A percentile compares a stretch with the other conserved stretches of the same genome.
phyloP scores from a whole-genome alignment of 108 stramenopile genomes.

The Craspedostauros australis region DNA sequence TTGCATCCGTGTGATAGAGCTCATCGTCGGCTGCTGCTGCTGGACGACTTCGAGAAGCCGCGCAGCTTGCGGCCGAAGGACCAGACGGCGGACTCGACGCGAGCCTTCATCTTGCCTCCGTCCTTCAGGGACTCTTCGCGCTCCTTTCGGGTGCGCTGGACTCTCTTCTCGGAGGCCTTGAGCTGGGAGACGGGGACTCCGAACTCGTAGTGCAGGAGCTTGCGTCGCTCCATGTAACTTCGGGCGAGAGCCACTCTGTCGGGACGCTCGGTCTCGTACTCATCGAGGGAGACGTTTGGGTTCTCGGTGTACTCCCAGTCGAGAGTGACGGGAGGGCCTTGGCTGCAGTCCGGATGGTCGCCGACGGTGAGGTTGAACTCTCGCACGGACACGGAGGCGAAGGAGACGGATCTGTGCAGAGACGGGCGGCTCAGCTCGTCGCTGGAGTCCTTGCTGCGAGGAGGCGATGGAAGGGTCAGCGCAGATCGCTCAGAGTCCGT shows the following conservation, averaged over 20 bases:
- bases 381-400: conserved; percentile 2
- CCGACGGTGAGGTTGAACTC: conserved; percentile 22
- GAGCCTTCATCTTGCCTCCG: background rate
- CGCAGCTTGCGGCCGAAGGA: conserved; percentile 3
- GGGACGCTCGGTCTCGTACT: conserved; percentile 23
- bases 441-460: too few relatives aligned
- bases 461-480: too few relatives aligned
- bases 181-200: conserved; percentile 11
- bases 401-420: too few relatives aligned
- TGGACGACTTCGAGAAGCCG: background rate
- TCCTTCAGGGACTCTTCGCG: conserved; percentile 6
- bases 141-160: conserved; percentile 6
- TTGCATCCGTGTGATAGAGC: too few relatives aligned
- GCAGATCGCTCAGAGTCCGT: too few relatives aligned
- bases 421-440: too few relatives aligned
- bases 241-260: background rate
- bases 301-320: conserved; percentile 9
- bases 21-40: too few relatives aligned
- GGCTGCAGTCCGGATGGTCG: conserved; percentile 10
- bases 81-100: conserved; percentile 2
- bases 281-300: conserved; percentile 14
- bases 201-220: conserved; percentile 18
- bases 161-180: conserved; percentile 10
- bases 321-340: conserved; percentile 9
- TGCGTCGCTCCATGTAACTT: conserved; percentile 10